phyloP scores from a whole-genome alignment of 2,329 filamentous ascomycete species.

The Hymenoscyphus fructigenus region DNA sequence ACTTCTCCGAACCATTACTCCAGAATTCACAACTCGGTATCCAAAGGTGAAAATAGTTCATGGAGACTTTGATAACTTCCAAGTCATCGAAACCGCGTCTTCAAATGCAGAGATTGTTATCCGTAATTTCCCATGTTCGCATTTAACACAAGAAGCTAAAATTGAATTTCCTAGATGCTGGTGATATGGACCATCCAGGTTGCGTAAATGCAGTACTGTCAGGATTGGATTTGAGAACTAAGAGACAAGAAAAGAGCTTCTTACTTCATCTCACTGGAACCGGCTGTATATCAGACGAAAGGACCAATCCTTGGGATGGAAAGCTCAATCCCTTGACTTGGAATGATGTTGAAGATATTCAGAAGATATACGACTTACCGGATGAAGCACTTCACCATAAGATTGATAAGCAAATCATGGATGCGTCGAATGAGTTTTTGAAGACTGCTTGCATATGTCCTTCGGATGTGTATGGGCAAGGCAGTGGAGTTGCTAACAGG shows the following conservation, averaged over 20 bases:
- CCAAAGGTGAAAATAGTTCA: not conserved
- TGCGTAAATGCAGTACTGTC: not conserved
- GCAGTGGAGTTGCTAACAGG: not conserved
- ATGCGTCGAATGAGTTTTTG: not conserved
- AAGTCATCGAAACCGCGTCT: not conserved
- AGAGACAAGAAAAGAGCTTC: not conserved
- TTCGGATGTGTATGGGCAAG: constrained; percentile 1
- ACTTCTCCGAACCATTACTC: not conserved
- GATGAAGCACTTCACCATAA: not conserved
- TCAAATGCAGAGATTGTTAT: not conserved
- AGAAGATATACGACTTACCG: not conserved
- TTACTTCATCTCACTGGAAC: not conserved
- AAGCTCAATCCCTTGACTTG: not conserved
- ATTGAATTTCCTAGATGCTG: not conserved
- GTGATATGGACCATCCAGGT: not conserved
- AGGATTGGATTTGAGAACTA: not conserved
- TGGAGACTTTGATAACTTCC: not conserved
- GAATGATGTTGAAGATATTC: not conserved
- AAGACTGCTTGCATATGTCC: constrained; percentile 1
- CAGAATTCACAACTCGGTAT: not conserved
- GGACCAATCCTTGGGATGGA: not conserved
- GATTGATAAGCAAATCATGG: not conserved
- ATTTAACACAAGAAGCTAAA: not conserved
- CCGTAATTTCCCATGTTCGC: not conserved
- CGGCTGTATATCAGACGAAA: not conserved